Evolutionary conservation across 129 eudicot genomes (phyloP).

Genomic region (Tanacetum coccineum): DNA sequence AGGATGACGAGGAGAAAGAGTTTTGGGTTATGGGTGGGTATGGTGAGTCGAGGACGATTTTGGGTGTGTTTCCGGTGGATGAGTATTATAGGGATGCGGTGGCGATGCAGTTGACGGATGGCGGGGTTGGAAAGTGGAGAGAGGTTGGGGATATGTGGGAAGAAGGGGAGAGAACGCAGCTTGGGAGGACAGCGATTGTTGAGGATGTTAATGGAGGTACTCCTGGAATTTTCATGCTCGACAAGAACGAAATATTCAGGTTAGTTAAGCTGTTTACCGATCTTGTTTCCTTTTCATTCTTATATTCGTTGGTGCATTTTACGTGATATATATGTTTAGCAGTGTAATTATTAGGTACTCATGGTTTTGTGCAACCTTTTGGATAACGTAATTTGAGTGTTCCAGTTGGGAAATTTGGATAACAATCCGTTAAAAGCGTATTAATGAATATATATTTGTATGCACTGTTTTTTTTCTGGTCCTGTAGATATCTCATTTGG

Average conservation of each 20-base stretch:
- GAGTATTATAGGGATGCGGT: constrained; percentile 73
- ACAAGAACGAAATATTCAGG: constrained; percentile 67
- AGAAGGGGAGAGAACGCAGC: constrained; percentile 65
- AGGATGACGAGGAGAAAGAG: constrained; percentile 43
- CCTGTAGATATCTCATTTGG: neutral
- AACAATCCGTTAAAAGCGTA: neutral
- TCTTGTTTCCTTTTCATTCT: neutral
- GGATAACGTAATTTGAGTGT: neutral
- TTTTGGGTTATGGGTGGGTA: constrained; percentile 99
- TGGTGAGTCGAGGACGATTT: constrained; percentile 78
- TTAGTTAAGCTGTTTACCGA: constrained; percentile 18
- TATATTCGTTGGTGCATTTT: neutral
- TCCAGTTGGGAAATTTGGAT: neutral
- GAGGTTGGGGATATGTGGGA: constrained; percentile 94
- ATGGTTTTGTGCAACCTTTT: neutral
- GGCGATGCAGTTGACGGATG: constrained; percentile 62
- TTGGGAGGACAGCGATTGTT: constrained; percentile 67
- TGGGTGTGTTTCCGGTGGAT: constrained; percentile 87
- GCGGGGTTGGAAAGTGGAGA: constrained; percentile 66
- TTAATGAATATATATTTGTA: neutral
- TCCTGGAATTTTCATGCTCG: constrained; percentile 77
- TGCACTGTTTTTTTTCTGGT: neutral
- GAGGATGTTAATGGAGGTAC: constrained; percentile 40
- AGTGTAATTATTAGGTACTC: neutral
- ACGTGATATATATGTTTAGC: neutral